phyloP scores from a whole-genome alignment of 2,329 filamentous ascomycete species.

The Whalleya microplaca region DNA sequence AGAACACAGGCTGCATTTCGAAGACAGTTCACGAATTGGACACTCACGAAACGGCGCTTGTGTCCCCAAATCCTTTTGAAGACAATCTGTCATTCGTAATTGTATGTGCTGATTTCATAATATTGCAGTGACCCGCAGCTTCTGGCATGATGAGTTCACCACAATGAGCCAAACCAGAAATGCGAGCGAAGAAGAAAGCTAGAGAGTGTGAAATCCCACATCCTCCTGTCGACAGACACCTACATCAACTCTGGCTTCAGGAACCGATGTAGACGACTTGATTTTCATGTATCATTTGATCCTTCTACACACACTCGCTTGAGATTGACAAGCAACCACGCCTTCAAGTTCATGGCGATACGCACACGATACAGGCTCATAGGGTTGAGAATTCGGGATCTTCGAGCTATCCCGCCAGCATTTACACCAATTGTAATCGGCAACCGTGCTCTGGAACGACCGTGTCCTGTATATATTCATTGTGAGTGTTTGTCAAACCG shows the following conservation, averaged over 20 bases:
- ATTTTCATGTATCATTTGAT: background rate
- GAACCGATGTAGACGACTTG: background rate
- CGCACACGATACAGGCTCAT: background rate
- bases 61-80: background rate
- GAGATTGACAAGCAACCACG: background rate
- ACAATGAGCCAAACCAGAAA: background rate
- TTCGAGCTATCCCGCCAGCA: background rate
- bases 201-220: background rate
- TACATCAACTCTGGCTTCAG: background rate
- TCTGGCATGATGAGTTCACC: slow-evolving; percentile 7
- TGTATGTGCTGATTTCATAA: background rate
- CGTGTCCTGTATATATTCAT: background rate
- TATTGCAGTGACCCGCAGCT: slow-evolving; percentile 6
- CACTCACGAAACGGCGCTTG: background rate
- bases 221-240: background rate
- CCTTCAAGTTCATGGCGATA: background rate
- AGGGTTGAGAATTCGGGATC: background rate
- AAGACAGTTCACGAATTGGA: background rate
- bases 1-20: background rate
- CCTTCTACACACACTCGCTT: background rate
- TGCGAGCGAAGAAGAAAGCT: background rate
- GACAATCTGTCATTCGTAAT: background rate
- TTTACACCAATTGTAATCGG: background rate
- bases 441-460: background rate
- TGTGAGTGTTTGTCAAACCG: background rate